Conservation (phyloP, 768 basidiomycete genomes). For the Russula sp. region DNA sequence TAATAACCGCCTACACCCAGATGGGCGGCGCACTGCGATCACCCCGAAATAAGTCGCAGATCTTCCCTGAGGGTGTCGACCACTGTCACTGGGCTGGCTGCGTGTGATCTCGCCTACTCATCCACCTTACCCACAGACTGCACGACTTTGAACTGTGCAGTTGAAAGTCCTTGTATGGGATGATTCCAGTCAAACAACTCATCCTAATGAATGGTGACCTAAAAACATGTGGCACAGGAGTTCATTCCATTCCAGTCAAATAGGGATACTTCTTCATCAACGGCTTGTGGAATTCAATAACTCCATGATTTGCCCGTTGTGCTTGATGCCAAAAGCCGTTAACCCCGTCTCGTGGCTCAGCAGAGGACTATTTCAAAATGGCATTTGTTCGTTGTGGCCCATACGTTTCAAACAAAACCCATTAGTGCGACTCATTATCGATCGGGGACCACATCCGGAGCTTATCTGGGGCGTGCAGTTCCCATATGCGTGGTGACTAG, state of each 20-base stretch:
- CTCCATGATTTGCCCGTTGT: not conserved
- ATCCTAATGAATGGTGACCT: not conserved
- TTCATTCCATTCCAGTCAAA: slow-evolving; percentile 5
- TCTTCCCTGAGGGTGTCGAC: not conserved
- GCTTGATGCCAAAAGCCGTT: slow-evolving; percentile 9
- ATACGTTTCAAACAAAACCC: not conserved
- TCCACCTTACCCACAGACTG: not conserved
- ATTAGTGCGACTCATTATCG: slow-evolving; percentile 12
- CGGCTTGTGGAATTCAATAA: not conserved
- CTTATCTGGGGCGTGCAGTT: slow-evolving; percentile 1
- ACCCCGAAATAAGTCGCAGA: slow-evolving; percentile 5
- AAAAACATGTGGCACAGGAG: not conserved
- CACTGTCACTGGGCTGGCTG: not conserved
- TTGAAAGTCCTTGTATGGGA: not conserved
- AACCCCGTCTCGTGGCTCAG: slow-evolving; percentile 6
- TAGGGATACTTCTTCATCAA: not conserved
- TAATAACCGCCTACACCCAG: not conserved
- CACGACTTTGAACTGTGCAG: not conserved
- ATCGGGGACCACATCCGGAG: slow-evolving; percentile 9
- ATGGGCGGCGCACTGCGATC: not conserved
- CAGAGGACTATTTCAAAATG: slow-evolving; percentile 3
- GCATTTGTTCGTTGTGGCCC: slow-evolving; percentile 1
- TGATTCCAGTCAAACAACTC: not conserved
- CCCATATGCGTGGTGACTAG: slow-evolving; percentile 1
- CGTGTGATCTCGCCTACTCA: not conserved